Conservation (phyloP, 495 filamentous ascomycete species). For the Talaromyces wortmannii region DNA sequence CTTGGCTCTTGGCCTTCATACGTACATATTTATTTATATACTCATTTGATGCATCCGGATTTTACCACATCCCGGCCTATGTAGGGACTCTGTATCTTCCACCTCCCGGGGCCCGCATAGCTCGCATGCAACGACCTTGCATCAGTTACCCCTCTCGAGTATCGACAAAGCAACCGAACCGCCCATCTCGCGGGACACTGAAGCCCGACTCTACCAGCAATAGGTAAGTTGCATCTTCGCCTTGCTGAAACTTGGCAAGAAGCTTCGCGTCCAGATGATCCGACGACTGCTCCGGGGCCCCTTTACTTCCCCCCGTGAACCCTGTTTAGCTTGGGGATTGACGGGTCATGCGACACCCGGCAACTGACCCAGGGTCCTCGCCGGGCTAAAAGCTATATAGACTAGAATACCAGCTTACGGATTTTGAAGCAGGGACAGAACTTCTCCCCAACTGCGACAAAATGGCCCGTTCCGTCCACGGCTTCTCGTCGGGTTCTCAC, state of each 20-base stretch:
- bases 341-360: not conserved
- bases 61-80: too few species aligned
- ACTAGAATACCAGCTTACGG: not conserved
- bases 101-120: too few species aligned
- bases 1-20: too few species aligned
- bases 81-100: too few species aligned
- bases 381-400: not conserved
- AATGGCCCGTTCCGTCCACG: conserved; percentile 25
- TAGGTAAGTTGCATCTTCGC: not conserved
- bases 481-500: conserved; percentile 7
- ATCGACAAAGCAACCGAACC: too few species aligned
- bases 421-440: not conserved
- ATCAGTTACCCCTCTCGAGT: too few species aligned
- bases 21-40: too few species aligned
- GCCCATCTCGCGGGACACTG: too few species aligned
- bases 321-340: not conserved
- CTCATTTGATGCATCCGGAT: too few species aligned
- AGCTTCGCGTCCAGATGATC: not conserved
- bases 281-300: not conserved
- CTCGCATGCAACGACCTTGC: too few species aligned
- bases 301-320: not conserved
- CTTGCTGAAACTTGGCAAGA: not conserved
- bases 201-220: not conserved
- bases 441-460: conserved; percentile 1
- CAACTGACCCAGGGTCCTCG: too few species aligned